Evolutionary conservation across 78 protist genomes (phyloP).

Genomic region (Dictyostelium brefeldianum): DNA sequence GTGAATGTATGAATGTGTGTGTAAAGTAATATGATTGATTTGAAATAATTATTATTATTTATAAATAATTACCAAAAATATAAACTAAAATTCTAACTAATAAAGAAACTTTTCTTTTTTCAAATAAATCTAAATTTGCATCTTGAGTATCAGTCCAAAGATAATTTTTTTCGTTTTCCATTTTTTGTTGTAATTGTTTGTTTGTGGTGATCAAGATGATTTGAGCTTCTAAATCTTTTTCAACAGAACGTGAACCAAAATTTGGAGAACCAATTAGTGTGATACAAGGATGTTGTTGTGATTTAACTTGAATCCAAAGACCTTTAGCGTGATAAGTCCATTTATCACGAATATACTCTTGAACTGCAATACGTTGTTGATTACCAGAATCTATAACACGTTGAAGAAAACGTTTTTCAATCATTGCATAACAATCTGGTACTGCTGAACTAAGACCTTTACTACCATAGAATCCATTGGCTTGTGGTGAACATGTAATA

Average conservation of each 20-base stretch:
- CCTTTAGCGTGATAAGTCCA: constrained; percentile 82
- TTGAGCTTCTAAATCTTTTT: constrained; percentile 75
- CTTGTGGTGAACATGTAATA: constrained; percentile 65
- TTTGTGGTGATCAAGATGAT: constrained; percentile 51
- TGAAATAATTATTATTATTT: neutral
- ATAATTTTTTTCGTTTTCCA: constrained; percentile 57
- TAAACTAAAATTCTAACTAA: constrained; percentile 25
- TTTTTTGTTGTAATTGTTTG: constrained; percentile 32
- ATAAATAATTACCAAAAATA: constrained; percentile 60
- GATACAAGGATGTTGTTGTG: constrained; percentile 22
- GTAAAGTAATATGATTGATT: no score
- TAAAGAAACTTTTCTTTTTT: constrained; percentile 44
- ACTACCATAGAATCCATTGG: constrained; percentile 78
- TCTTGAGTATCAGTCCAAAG: constrained; percentile 42
- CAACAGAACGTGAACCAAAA: constrained; percentile 55
- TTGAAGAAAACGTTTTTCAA: constrained; percentile 44
- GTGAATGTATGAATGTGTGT: no score
- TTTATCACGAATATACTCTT: constrained; percentile 60
- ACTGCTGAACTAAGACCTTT: constrained; percentile 39
- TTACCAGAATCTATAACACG: constrained; percentile 22
- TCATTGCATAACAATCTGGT: constrained; percentile 63
- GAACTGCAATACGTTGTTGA: constrained; percentile 21
- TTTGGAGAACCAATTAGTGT: constrained; percentile 76
- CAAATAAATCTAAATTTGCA: constrained; percentile 26
- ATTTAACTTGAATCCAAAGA: constrained; percentile 45